Base-by-base conservation (phyloP, 140 eudicot species). In the Bidens hawaiensis region DNA sequence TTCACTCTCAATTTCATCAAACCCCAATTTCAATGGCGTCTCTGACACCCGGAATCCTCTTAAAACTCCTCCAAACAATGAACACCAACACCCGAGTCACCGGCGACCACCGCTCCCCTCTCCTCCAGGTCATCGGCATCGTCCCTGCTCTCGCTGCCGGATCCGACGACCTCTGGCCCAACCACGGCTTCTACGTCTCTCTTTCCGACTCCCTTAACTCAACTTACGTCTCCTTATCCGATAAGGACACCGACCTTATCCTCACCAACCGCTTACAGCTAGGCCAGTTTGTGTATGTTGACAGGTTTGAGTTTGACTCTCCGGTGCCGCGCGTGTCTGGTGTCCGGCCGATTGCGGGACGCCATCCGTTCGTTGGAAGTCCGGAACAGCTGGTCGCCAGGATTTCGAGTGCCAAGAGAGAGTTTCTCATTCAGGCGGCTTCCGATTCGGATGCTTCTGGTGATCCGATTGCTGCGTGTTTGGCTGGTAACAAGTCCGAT, bases 61-160 rank as follows among this genome's bases (percentile, higher is more conserved):
- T 93, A 16, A 86, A 83, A 33, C 93, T 93, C 67, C 96, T 93
- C 77, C 99, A 93, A 19, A 67, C 89, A 24, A 82, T 88, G 83
- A 87, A 82, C 83, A 61, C 95, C 75, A 30, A 68, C 71, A 57
- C 87, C 31, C 76, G 82, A 18, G 89, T 81, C 54, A 82, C 99
- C 52, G 96, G 96, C 1, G 95, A 85, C 78, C 96, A 85, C 89
- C 93, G 99, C 25, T 76, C 87, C 11, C 89, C 99, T 2, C 86
- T 93, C 62, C 95, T 93, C 61, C 99, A 93, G 54, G 83, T 93
- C 72, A 93, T 79, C 81, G 89, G 89, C 1, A 93, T 93, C 14
- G 89, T 93, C 14, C 99, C 99, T 3, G 88, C 95, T 0, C 87
- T 81, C 17, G 81, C 98, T n/a, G 76, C 96, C 10, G 74, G 90